Evolutionary conservation across 176 grass and related monocot species (phyloP), one percentile per base, ranked within the genome.

Genomic region (Avena atlantica): DNA sequence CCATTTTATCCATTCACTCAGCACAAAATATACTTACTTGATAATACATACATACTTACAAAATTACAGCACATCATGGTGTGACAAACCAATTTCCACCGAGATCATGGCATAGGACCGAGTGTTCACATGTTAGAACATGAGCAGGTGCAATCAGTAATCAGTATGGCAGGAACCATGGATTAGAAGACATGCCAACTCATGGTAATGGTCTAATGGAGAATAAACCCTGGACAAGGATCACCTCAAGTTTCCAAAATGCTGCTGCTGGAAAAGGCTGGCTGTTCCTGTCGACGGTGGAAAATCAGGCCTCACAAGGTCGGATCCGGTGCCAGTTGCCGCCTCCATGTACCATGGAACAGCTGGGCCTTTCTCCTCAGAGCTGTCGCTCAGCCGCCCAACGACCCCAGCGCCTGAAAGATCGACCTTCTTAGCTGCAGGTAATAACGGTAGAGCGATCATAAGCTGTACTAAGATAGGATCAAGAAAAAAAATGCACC

Each of bases 381-480:
- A 87, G 15, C 67, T 68, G 1, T 68, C 8, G 3, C 49, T 80
- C 57, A 80, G 20, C 17, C 13, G 50, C 50, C 75, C 68, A 67
- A 74, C 74, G 48, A 58, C 34, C 48, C 74, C 48, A 29, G 23
- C 9, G 74, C 66, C 75, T 59, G 67, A 75, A 80, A 67, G 37
- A 80, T 75, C 40, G 2, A 6, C 74, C 67, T 75, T 74, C 76
- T 84, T 87, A 8, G 89, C 85, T 87, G 85, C 85, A 68, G 2
- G 65, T 82, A 20, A 34, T 29, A 82, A 81, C 27, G 63, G 45
- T 21, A 65, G 19, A 79, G 29, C 5, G 34, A 7, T 47, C 14
- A 83, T 82, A 15, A 82, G 9, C 34, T 67, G 0, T 34, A 80
- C 17, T 17, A 36, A 66, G 63, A 12, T 63, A 64, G 11, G 6